Evolutionary conservation across 2,329 filamentous ascomycete genomes (phyloP), one percentile per base, ranked within the genome.

Genomic region (Talaromyces pinophilus): DNA sequence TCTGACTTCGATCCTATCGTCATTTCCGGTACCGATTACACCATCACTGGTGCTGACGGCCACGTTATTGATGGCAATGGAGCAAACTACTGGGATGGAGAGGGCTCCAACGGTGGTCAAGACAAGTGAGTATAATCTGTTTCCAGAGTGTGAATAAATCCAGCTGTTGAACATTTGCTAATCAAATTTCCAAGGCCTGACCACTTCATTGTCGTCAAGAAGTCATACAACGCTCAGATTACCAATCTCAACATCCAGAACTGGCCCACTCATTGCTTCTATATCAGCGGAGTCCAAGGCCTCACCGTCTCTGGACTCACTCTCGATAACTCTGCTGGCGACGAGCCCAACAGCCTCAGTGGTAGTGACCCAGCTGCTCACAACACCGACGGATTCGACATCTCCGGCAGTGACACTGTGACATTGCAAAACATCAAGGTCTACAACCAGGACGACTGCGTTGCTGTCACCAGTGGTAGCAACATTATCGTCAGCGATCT

Each of bases 1-100:
- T 77, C 82, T 89, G 69, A 85, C 84, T 71, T 90, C 90, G 76
- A 76, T 85, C 80, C 91, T 15, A 82, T 91, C 71, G 82, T 83
- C 35, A 80, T 90, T 69, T 84, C 84, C 1, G 89, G 88, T 54
- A 84, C 76, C 42, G 78, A 81, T 68, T 81, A 89, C 70, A 82
- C 81, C 33, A 80, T 90, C 42, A 80, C 80, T 8, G 85, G 85
- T 59, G 83, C 83, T 25, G 70, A 78, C 0, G 87, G 84, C 22
- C 81, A 80, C 67, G 76, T 81, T 19, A 82, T 90, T 62, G 81
- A 90, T 71, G 85, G 86, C 64, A 80, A 85, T 48, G 87, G 87
- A 48, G 72, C 80, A 11, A 74, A 77, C 30, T 89, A 84, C 83
- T 90, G 87, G 88, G 87, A 90, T 70, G 80, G 82, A 62, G 71